Evolutionary conservation across 352 stramenopile genomes (phyloP), one percentile per base, ranked within the genome.

Genomic region (Phytophthora capsici): DNA sequence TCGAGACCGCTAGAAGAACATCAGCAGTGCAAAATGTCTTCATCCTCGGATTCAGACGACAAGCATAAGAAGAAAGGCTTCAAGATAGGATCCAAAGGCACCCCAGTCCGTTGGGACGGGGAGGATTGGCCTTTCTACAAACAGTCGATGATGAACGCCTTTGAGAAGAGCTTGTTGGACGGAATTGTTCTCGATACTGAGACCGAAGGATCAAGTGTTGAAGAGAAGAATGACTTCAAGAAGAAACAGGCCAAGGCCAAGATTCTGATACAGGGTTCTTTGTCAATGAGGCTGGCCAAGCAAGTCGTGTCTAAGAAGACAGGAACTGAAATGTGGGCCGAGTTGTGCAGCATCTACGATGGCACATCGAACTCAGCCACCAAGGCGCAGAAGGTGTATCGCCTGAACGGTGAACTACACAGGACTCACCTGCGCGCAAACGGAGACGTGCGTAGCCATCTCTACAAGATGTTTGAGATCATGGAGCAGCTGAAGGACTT

Each of bases 351-450:
- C 1, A 59, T 61, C 23, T 65, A 65, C 40, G 53, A 65, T 1
- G 55, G 62, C 2, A 64, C 59, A 22, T 28, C 14, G 2, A 68
- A 62, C 14, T 8, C 49, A 0, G 45, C 38, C 8, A 54, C 41
- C 13, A 51, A 23, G 7, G 57, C 48, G 48, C 57, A 66, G 57
- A 57, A 66, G 20, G 47, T 66, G 57, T 66, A 58, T 19, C 45
- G 28, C 46, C 22, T 66, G 12, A 25, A 66, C 9, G 8, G 30
- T n/a, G 57, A 59, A 30, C 23, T 59, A 25, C 57, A 66, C 49
- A 46, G 8, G 49, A 58, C 57, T 32, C 23, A 32, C 17, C 32
- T 66, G 38, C 47, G 49, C 4, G 36, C 20, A 41, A 57, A 63
- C 8, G 57, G 26, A 6, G 48, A 66, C 30, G 20, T 56, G 16